Percentiles rank a stretch among this genome's conserved stretches.
These are phyloP conservation scores for Heimioporus sp. DNA, from an alignment of 768 basidiomycete genomes.

Conservation along the genomic window DNA sequence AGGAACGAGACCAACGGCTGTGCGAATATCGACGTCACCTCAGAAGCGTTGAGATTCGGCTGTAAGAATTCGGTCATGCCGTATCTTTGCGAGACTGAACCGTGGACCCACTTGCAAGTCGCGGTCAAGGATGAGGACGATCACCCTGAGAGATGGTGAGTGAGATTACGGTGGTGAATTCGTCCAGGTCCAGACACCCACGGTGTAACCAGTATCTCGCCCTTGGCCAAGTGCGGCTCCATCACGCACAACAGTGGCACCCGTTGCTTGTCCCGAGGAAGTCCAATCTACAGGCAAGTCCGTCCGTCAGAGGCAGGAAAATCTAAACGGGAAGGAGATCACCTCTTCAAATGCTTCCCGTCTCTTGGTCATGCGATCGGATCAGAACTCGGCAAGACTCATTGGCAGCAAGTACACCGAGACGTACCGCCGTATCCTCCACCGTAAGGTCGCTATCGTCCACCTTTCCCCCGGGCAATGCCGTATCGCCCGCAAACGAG, in stretches of 20 bases:
- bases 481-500: conserved; percentile 85
- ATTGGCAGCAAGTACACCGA: not conserved
- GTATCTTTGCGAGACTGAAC: too few species aligned
- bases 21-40: conserved; percentile 82
- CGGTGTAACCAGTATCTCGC: conserved; percentile 80
- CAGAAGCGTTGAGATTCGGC: conserved; percentile 77
- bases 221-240: conserved; percentile 75
- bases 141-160: conserved; percentile 51
- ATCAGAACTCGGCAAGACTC: not conserved
- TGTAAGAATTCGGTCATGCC: conserved; percentile 23
- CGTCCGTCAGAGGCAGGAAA: not conserved
- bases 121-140: conserved; percentile 81
- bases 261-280: conserved; percentile 66
- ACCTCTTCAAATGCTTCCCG: conserved; percentile 93
- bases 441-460: conserved; percentile 64
- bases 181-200: conserved; percentile 38
- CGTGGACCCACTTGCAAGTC: conserved; percentile 52
- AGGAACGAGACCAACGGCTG: conserved; percentile 80
- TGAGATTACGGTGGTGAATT: not conserved
- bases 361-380: conserved; percentile 44
- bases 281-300: conserved; percentile 60
- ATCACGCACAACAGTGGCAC: conserved; percentile 76
- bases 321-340: not conserved
- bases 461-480: conserved; percentile 81
- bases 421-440: conserved; percentile 75